phyloP scores from a whole-genome alignment of 768 basidiomycete genomes.

The Rossbeevera mucosa region DNA sequence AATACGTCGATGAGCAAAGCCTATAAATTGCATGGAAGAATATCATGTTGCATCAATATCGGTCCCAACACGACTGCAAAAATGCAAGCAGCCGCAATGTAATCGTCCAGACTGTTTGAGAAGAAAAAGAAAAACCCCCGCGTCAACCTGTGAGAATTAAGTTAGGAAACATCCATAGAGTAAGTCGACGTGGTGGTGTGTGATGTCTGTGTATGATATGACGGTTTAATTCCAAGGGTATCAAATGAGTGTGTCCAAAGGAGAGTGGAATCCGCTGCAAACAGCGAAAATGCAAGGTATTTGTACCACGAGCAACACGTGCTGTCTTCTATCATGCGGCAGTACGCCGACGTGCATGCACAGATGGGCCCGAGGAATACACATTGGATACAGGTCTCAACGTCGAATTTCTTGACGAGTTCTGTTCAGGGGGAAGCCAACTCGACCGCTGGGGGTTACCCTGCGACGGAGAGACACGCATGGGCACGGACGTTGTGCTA shows the following conservation, averaged over 20 bases:
- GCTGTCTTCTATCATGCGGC: constrained; percentile 17
- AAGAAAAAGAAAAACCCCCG: neutral
- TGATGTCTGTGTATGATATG: constrained; percentile 15
- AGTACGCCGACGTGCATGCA: constrained; percentile 16
- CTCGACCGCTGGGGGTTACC: constrained; percentile 20
- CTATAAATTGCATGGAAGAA: constrained; percentile 10
- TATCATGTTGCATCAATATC: constrained; percentile 9
- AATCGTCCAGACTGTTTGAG: constrained; percentile 18
- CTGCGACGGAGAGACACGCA: constrained; percentile 8
- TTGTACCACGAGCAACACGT: neutral
- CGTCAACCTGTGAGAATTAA: constrained; percentile 11
- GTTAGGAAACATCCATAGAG: constrained; percentile 23
- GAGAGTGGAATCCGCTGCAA: constrained; percentile 17
- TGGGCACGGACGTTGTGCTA: constrained; percentile 7
- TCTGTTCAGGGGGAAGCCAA: constrained; percentile 21
- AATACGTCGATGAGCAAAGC: constrained; percentile 12
- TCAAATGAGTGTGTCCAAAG: constrained; percentile 23
- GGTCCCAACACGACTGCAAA: constrained; percentile 14
- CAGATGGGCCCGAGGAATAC: constrained; percentile 11
- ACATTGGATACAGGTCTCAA: constrained; percentile 15
- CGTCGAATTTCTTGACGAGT: constrained; percentile 9
- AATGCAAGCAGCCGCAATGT: constrained; percentile 8
- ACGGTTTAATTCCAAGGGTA: constrained; percentile 22
- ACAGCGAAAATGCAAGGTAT: constrained; percentile 9
- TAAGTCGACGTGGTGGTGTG: constrained; percentile 9